phyloP scores from a whole-genome alignment of 2,329 filamentous ascomycete species.

The Macrophomina phaseolina region DNA sequence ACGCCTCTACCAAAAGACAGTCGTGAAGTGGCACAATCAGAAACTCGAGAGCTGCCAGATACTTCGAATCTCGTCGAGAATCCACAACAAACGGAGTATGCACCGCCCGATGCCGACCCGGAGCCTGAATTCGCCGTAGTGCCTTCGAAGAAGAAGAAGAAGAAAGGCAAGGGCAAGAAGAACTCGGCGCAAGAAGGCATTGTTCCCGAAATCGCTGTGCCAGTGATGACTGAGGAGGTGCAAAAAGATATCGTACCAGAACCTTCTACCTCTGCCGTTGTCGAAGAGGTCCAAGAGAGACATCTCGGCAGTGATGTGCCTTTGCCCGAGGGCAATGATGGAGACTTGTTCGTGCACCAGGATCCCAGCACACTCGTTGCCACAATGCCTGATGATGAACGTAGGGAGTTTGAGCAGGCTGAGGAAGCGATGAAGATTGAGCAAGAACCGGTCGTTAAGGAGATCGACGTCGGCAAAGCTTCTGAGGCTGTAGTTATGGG shows the following conservation, averaged over 20 bases:
- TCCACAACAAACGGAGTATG: neutral
- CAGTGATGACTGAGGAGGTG: neutral
- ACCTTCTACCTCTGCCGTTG: neutral
- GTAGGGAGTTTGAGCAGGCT: neutral
- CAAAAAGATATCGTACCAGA: neutral
- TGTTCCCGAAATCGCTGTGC: neutral
- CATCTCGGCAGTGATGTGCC: neutral
- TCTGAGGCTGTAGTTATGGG: neutral
- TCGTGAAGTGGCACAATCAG: too few species aligned
- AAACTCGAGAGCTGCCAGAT: too few species aligned
- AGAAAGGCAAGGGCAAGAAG: conserved; percentile 8
- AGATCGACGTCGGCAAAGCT: neutral
- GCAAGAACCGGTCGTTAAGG: neutral
- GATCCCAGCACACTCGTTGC: too few species aligned
- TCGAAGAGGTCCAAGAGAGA: neutral
- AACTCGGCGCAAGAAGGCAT: neutral
- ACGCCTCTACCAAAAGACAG: too few species aligned
- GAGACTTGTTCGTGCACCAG: neutral
- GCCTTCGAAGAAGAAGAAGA: neutral
- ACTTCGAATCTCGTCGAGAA: too few species aligned
- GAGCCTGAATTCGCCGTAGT: neutral
- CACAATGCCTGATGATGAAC: neutral
- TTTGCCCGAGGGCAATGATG: neutral
- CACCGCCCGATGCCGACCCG: neutral
- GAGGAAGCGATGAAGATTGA: neutral